A percentile compares a stretch with the other conserved stretches of the same genome.
phyloP scores from a whole-genome alignment of 306 rosid genomes.

The Astragalus membranaceus region DNA sequence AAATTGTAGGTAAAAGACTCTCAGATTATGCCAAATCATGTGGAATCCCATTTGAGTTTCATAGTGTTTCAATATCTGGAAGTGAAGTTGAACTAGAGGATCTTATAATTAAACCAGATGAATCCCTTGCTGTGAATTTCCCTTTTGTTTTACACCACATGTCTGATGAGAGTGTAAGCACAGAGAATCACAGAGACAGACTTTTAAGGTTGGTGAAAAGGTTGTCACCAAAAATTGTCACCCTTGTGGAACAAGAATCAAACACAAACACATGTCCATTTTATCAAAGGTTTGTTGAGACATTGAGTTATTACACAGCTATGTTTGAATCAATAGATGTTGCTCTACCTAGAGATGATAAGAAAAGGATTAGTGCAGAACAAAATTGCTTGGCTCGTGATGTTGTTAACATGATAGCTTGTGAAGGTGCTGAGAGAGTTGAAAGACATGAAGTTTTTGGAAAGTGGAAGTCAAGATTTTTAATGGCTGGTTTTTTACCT shows the following conservation, averaged over 20 bases:
- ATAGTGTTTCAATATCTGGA: slow-evolving; percentile 70
- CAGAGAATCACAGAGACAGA: slow-evolving; percentile 74
- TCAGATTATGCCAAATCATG: slow-evolving; percentile 31
- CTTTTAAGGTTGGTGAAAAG: slow-evolving; percentile 69
- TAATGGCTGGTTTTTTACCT: slow-evolving; percentile 68
- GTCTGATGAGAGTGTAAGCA: slow-evolving; percentile 98
- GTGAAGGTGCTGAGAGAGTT: slow-evolving; percentile 78
- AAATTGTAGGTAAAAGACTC: slow-evolving; percentile 53
- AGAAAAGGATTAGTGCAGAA: slow-evolving; percentile 68
- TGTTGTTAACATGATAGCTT: slow-evolving; percentile 91
- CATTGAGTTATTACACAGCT: slow-evolving; percentile 58
- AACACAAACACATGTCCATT: slow-evolving; percentile 96
- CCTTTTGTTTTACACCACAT: slow-evolving; percentile 84
- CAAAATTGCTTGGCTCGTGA: slow-evolving; percentile 88
- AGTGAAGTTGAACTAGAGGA: slow-evolving; percentile 43
- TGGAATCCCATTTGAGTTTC: slow-evolving; percentile 70
- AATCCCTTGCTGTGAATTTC: slow-evolving; percentile 72
- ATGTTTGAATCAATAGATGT: slow-evolving; percentile 86
- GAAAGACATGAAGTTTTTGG: slow-evolving; percentile 81
- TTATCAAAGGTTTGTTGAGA: slow-evolving; percentile 59
- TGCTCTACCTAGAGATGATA: slow-evolving; percentile 43
- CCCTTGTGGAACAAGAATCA: slow-evolving; percentile 88
- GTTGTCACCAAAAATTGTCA: slow-evolving; percentile 71
- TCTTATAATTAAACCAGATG: slow-evolving; percentile 47
- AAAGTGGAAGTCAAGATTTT: slow-evolving; percentile 77